Evolutionary conservation across 2,329 filamentous ascomycete genomes (phyloP).

Genomic region (Curvularia spicifera): DNA sequence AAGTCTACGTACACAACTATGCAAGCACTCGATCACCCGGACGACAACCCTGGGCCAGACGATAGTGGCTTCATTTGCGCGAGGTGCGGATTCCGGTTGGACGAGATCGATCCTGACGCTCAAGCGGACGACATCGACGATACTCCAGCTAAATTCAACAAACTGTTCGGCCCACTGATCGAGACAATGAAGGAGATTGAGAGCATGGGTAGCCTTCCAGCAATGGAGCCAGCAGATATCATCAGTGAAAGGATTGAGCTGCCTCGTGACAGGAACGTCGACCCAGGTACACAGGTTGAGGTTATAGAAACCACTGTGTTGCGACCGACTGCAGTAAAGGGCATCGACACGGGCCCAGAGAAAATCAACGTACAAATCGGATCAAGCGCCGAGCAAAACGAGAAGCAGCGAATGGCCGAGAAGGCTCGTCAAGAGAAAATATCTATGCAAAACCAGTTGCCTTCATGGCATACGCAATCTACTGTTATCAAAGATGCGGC

Average conservation of each 20-base stretch:
- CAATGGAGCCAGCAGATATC: slow-evolving; percentile 74
- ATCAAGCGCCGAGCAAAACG: slow-evolving; percentile 68
- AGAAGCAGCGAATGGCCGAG: slow-evolving; percentile 71
- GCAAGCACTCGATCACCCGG: slow-evolving; percentile 81
- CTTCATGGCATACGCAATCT: slow-evolving; percentile 73
- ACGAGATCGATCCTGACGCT: slow-evolving; percentile 37
- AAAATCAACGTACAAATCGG: slow-evolving; percentile 74
- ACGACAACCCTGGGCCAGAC: slow-evolving; percentile 58
- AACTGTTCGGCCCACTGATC: slow-evolving; percentile 79
- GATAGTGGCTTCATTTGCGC: slow-evolving; percentile 76
- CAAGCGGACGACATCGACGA: slow-evolving; percentile 48
- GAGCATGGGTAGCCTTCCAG: slow-evolving; percentile 78
- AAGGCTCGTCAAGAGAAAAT: slow-evolving; percentile 69
- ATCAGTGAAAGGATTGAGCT: slow-evolving; percentile 68
- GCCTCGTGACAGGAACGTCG: slow-evolving; percentile 66
- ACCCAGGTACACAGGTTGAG: slow-evolving; percentile 68
- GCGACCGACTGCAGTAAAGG: slow-evolving; percentile 72
- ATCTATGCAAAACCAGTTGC: slow-evolving; percentile 71
- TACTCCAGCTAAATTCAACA: slow-evolving; percentile 64
- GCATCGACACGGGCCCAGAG: slow-evolving; percentile 69
- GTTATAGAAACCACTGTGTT: slow-evolving; percentile 62
- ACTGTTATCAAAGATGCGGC: slow-evolving; percentile 64
- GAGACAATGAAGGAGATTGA: slow-evolving; percentile 65
- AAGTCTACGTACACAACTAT: slow-evolving; percentile 86
- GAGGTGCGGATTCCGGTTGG: slow-evolving; percentile 70